A percentile compares a stretch with the other conserved stretches of the same genome.
phyloP scores from a whole-genome alignment of 768 basidiomycete species.

The Tephrocybe sp. region DNA sequence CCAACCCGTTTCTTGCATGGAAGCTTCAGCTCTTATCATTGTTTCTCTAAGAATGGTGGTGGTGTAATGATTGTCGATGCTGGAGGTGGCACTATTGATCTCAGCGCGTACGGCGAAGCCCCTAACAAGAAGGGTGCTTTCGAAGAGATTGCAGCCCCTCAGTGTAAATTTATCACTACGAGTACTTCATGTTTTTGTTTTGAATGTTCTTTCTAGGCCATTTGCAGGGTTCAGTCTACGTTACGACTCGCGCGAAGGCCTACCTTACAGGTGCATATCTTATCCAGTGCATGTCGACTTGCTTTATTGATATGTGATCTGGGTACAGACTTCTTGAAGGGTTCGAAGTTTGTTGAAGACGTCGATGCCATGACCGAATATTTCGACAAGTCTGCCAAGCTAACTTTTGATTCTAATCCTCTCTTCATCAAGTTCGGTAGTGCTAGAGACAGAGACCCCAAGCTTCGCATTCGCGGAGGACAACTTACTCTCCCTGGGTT shows the following conservation, averaged over 20 bases:
- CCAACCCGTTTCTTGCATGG: neutral
- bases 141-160: constrained; percentile 47
- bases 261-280: constrained; percentile 32
- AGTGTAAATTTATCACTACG: constrained; percentile 42
- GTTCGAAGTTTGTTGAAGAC: constrained; percentile 41
- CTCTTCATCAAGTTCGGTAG: constrained; percentile 47
- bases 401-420: constrained; percentile 38
- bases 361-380: constrained; percentile 36
- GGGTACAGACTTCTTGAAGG: constrained; percentile 33
- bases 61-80: constrained; percentile 57
- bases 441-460: constrained; percentile 34
- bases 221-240: constrained; percentile 48
- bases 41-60: constrained; percentile 32
- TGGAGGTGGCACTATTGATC: constrained; percentile 59
- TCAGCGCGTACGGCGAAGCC: constrained; percentile 47
- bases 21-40: neutral
- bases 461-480: constrained; percentile 42
- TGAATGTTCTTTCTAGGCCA: constrained; percentile 32
- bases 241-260: constrained; percentile 37
- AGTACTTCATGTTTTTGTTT: too few relatives aligned
- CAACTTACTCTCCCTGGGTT: constrained; percentile 42
- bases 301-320: neutral
- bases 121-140: constrained; percentile 25
- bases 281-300: too few relatives aligned
- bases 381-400: constrained; percentile 48